Evolutionary conservation across 1,284 basidiomycete genomes (phyloP).

Genomic region (Trametes versicolor): DNA sequence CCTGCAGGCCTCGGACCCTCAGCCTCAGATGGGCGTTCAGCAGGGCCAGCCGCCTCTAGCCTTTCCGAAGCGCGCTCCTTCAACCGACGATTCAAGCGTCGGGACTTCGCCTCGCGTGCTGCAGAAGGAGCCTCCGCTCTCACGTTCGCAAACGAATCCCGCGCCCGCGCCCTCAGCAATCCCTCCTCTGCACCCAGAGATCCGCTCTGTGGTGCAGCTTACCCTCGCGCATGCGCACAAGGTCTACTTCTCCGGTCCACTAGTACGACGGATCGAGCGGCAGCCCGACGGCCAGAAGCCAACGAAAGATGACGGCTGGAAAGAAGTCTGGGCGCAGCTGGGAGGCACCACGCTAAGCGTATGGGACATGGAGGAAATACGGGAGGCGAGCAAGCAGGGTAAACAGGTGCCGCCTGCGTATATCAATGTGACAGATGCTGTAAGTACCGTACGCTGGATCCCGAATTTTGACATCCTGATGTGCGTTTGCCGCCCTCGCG

Average conservation of each 20-base stretch:
- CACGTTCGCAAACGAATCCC: conserved; percentile 21
- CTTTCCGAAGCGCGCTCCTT: conserved; percentile 15
- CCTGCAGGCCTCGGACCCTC: background rate
- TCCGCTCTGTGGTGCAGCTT: conserved; percentile 76
- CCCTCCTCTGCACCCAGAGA: conserved; percentile 75
- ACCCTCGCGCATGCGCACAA: conserved; percentile 79
- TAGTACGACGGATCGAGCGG: conserved; percentile 77
- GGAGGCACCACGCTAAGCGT: conserved; percentile 92
- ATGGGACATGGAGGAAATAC: conserved; percentile 89
- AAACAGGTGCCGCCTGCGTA: conserved; percentile 88
- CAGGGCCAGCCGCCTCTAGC: conserved; percentile 6
- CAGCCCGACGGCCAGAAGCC: conserved; percentile 80
- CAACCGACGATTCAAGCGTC: conserved; percentile 11
- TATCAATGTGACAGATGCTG: conserved; percentile 88
- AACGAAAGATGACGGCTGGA: conserved; percentile 85
- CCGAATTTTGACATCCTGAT: conserved; percentile 11
- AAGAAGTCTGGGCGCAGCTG: conserved; percentile 93
- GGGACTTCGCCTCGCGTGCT: conserved; percentile 14
- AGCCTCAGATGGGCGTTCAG: conserved; percentile 11
- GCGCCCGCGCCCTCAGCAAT: conserved; percentile 35
- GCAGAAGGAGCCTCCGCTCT: conserved; percentile 17
- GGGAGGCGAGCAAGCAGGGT: conserved; percentile 82
- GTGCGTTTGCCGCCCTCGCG: background rate
- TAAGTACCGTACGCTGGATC: conserved; percentile 50
- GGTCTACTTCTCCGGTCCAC: conserved; percentile 84